A percentile compares a stretch with the other conserved stretches of the same genome.
Conservation (phyloP, 164 flowering plant species). For the Tetrastigma voinierianum region DNA sequence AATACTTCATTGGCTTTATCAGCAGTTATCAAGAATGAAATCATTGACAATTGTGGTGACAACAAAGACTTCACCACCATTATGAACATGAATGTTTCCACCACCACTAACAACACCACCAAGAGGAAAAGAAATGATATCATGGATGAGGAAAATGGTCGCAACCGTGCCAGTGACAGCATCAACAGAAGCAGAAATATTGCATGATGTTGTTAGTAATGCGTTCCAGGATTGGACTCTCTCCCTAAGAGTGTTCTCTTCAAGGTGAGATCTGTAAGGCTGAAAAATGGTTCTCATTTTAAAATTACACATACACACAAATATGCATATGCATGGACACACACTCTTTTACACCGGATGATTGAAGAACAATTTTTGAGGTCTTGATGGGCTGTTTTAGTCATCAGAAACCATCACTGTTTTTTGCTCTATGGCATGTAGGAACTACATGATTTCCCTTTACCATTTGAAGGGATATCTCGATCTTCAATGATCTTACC, state of each 20-base stretch:
- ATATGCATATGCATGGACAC: not conserved
- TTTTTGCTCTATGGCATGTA: not conserved
- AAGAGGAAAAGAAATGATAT: not conserved
- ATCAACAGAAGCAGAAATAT: slow-evolving; percentile 5
- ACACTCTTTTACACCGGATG: too few relatives aligned
- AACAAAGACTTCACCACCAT: too few relatives aligned
- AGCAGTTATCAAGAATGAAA: too few relatives aligned
- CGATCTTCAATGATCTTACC: too few relatives aligned
- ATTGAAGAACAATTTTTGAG: not conserved
- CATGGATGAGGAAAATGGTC: not conserved
- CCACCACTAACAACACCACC: not conserved
- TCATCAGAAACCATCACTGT: not conserved
- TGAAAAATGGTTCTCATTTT: slow-evolving; percentile 14
- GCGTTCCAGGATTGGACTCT: slow-evolving; percentile 22
- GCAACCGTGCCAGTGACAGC: not conserved
- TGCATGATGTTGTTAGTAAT: not conserved
- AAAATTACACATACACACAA: not conserved
- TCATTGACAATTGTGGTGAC: too few relatives aligned
- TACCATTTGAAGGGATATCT: too few relatives aligned
- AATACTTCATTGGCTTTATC: too few relatives aligned
- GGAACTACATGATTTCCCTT: not conserved
- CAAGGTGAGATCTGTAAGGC: slow-evolving; percentile 23
- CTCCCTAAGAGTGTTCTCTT: slow-evolving; percentile 51
- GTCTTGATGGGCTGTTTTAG: not conserved
- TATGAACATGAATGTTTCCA: not conserved